Base-by-base conservation (phyloP, 2,329 filamentous ascomycete species). In the Cordyceps farinosa region DNA sequence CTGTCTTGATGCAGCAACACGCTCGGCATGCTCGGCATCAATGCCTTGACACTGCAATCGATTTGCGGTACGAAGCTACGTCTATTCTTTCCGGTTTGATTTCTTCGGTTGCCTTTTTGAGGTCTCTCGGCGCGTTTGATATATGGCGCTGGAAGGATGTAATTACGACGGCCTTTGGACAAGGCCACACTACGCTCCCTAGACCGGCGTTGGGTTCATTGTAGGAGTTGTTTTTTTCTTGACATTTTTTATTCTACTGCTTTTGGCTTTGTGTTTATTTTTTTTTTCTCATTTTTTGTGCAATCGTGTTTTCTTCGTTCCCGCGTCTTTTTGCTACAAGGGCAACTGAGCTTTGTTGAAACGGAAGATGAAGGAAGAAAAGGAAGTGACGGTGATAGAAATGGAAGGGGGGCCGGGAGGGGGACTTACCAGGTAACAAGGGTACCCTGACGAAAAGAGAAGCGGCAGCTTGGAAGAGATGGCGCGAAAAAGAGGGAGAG, bases 161-260 rank as follows among this genome's bases (percentile, higher is more conserved):
- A 77, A 76, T 76, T 70, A 75, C 69, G 74, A 76, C 72, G 74
- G 74, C 38, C 62, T 58, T 59, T 63, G 22, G 60, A 63, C 51
- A 61, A 56, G 55, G 62, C 32, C 62, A 50, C 48, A 60, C 42
- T 64, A 64, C 62, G 47, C 58, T 64, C 62, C 62, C 53, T 64
- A 61, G 57, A 64, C 51, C 54, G 62, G 62, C 62, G 58, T 61
- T 61, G 22, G 57, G 62, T 32, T 61, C 57, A 56, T 50, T 61
- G 45, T 61, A 52, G 57, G 64, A 56, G 56, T 63, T 54, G 53
- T 55, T 38, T 52, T 40, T 50, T 36, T 57, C 30, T 57, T 47
- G 59, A 42, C 27, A 42, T 51, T 53, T 30, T 55, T 38, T 58
- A 58, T 65, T 62, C 42, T 56, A 30, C 57, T 60, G 42, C 55